These are phyloP conservation scores for Pseudozyma thailandica DNA, from an alignment of 1,284 basidiomycete genomes.

Conservation along the genomic window DNA sequence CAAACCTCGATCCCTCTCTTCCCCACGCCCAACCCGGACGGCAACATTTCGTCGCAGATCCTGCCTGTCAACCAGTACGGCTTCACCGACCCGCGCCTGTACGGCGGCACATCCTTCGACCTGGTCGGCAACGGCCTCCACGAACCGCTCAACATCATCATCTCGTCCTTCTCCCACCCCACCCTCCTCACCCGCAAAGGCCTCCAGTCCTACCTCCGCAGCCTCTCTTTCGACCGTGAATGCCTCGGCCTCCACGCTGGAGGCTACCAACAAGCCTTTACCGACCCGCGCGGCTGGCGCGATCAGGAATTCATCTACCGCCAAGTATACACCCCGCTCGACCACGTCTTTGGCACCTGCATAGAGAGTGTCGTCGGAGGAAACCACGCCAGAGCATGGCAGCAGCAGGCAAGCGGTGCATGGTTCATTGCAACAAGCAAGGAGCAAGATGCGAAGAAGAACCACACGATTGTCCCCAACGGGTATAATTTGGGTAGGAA, in stretches of 20 bases:
- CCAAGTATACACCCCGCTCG: constrained; percentile 51
- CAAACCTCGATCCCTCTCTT: constrained; percentile 36
- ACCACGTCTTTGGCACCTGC: constrained; percentile 55
- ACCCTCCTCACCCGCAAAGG: constrained; percentile 55
- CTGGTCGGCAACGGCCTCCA: constrained; percentile 43
- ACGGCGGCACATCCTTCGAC: constrained; percentile 53
- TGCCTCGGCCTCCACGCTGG: constrained; percentile 64
- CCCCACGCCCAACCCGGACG: neutral
- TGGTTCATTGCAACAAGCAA: constrained; percentile 78
- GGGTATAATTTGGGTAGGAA: constrained; percentile 73
- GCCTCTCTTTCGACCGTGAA: constrained; percentile 63
- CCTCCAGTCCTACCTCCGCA: constrained; percentile 55
- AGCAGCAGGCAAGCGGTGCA: constrained; percentile 73
- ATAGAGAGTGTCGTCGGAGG: constrained; percentile 85
- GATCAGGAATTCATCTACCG: constrained; percentile 57
- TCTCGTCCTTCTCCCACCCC: constrained; percentile 53
- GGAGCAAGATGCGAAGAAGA: constrained; percentile 44
- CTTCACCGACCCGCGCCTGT: constrained; percentile 51
- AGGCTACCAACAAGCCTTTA: constrained; percentile 43
- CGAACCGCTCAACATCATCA: constrained; percentile 65
- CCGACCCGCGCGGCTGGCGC: constrained; percentile 46
- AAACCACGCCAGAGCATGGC: constrained; percentile 80
- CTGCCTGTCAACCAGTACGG: constrained; percentile 41
- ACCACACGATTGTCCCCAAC: constrained; percentile 54
- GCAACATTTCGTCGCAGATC: neutral